Evolutionary conservation across 1,284 basidiomycete genomes (phyloP).

Genomic region (Termitomyces sp.): DNA sequence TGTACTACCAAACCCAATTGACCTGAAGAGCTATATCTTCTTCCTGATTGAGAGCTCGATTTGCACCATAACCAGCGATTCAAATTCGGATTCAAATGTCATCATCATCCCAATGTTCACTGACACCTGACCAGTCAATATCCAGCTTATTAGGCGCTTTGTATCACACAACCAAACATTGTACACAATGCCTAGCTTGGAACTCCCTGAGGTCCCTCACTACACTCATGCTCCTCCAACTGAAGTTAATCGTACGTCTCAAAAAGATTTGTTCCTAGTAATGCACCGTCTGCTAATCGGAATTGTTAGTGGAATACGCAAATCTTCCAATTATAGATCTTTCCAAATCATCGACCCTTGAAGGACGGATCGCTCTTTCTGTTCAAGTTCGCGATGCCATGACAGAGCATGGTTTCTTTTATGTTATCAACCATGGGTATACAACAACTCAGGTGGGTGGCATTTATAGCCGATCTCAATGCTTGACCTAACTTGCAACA

Average conservation of each 20-base stretch:
- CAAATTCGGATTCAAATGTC: no score
- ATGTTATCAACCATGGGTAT: constrained; percentile 56
- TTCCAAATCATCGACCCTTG: constrained; percentile 32
- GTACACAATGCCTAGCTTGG: constrained; percentile 10
- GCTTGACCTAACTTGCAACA: background rate
- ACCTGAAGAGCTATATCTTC: no score
- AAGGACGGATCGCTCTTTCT: constrained; percentile 44
- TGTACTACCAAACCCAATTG: no score
- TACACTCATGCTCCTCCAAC: constrained; percentile 17
- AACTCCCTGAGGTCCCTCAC: constrained; percentile 28
- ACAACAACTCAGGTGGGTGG: constrained; percentile 36
- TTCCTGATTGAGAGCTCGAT: no score
- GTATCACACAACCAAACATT: background rate
- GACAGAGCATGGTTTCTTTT: constrained; percentile 58
- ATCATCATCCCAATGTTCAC: background rate
- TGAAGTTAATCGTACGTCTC: no score
- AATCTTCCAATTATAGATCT: constrained; percentile 64
- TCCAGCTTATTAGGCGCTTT: background rate
- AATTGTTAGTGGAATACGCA: constrained; percentile 55
- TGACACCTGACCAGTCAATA: background rate
- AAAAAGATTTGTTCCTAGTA: no score
- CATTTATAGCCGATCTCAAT: background rate
- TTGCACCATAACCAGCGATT: no score
- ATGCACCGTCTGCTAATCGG: no score
- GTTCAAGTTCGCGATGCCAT: constrained; percentile 52